Conservation (phyloP, 106 monocot genomes). For the Ottelia alismoides region DNA sequence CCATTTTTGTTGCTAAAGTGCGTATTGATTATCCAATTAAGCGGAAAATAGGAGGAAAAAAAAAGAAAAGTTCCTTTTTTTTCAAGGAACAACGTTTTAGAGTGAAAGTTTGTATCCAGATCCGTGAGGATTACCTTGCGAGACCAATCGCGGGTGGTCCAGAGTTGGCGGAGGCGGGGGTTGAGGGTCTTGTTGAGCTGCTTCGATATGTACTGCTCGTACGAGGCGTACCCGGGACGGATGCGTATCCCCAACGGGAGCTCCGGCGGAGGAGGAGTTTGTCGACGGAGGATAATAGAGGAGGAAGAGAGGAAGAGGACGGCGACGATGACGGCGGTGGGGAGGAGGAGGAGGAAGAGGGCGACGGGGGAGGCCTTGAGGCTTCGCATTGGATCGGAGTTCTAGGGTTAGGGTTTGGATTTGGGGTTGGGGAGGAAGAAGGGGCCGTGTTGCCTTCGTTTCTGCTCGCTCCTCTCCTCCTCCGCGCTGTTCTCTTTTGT, state of each 20-base stretch:
- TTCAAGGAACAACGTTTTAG: too few species aligned
- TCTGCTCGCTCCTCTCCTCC: too few species aligned
- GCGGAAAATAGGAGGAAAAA: too few species aligned
- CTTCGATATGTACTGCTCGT: conserved; percentile 60
- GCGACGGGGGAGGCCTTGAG: conserved; percentile 7
- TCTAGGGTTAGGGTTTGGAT: not conserved
- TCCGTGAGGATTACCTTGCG: conserved; percentile 85
- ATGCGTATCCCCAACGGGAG: conserved; percentile 30
- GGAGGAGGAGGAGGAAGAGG: conserved; percentile 17
- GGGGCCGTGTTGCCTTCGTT: too few species aligned
- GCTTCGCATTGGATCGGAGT: too few species aligned
- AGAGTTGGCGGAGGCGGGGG: conserved; percentile 69
- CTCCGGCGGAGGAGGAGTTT: not conserved
- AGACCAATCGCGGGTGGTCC: conserved; percentile 85
- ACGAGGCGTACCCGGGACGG: conserved; percentile 43
- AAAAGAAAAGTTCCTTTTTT: too few species aligned
- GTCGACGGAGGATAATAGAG: not conserved
- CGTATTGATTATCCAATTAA: too few species aligned
- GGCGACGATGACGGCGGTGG: conserved; percentile 9
- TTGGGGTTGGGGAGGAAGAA: too few species aligned
- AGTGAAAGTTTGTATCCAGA: too few species aligned
- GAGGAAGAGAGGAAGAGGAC: conserved; percentile 3
- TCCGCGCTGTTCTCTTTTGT: too few species aligned
- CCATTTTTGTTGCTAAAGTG: too few species aligned
- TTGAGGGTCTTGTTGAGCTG: conserved; percentile 87